Conservation (phyloP, 345 rosid genomes). For the Brassica napus region DNA sequence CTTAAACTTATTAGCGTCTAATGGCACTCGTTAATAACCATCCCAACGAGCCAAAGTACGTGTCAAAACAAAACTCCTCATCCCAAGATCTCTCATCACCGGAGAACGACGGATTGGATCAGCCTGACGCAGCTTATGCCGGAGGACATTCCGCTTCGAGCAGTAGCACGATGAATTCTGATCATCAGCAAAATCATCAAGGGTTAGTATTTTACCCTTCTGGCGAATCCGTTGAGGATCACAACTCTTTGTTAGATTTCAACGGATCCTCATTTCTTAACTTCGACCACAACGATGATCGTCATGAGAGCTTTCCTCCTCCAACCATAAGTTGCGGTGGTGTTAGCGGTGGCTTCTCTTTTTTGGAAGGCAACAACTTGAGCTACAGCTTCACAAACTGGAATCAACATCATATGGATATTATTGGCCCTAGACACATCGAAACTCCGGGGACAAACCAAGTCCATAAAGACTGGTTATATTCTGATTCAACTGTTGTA, state of each 20-base stretch:
- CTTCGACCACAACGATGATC: constrained; percentile 51
- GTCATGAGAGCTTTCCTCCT: constrained; percentile 34
- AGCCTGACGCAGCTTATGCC: constrained; percentile 26
- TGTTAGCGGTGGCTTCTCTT: constrained; percentile 30
- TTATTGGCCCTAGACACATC: constrained; percentile 43
- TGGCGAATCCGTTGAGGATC: constrained; percentile 42
- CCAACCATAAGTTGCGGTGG: constrained; percentile 27
- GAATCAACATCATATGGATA: constrained; percentile 46
- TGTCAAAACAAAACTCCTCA: constrained; percentile 35
- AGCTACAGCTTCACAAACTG: constrained; percentile 37
- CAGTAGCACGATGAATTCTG: constrained; percentile 53
- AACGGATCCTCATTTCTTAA: constrained; percentile 73
- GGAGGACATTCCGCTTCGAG: constrained; percentile 49
- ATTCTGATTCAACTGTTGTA: constrained; percentile 50
- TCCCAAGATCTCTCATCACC: constrained; percentile 48
- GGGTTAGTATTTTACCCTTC: constrained; percentile 46
- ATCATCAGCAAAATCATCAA: constrained; percentile 32
- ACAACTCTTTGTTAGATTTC: constrained; percentile 70
- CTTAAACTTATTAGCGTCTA: constrained; percentile 19
- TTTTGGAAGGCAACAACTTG: constrained; percentile 36
- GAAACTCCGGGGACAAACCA: constrained; percentile 39
- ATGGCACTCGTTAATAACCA: constrained; percentile 58
- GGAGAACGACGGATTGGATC: constrained; percentile 33
- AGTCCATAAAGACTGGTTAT: constrained; percentile 58
- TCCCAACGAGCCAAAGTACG: constrained; percentile 32